Conservation (phyloP, 345 rosid species). For the Fremontodendron californicum region DNA sequence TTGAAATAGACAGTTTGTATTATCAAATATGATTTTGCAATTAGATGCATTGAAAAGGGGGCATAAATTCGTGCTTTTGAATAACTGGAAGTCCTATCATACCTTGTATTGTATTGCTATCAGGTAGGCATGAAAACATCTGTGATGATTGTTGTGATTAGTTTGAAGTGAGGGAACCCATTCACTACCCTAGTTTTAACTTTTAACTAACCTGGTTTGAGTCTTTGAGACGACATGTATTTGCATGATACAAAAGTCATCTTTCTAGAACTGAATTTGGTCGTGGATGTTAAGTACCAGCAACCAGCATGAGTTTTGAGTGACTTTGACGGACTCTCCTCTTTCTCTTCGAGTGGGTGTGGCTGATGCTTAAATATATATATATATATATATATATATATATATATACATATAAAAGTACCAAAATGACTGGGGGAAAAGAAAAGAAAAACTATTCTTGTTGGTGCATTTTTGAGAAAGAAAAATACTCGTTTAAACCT, state of each 20-base stretch:
- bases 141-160: neutral
- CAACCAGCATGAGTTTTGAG: neutral
- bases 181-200: neutral
- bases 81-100: neutral
- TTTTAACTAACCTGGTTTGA: neutral
- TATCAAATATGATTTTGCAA: neutral
- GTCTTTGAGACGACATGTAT: neutral
- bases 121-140: neutral
- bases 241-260: neutral
- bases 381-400: too few species aligned
- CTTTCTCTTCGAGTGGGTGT: neutral
- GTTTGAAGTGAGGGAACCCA: neutral
- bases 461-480: too few species aligned
- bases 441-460: too few species aligned
- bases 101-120: neutral
- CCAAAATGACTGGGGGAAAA: too few species aligned
- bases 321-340: neutral
- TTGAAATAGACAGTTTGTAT: too few species aligned
- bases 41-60: neutral
- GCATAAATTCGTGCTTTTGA: neutral
- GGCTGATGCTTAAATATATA: neutral
- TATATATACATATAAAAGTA: too few species aligned
- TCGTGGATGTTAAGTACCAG: neutral
- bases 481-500: neutral
- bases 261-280: neutral